Evolutionary conservation across 1,284 basidiomycete species (phyloP), one percentile per base, ranked within the genome.

Genomic region (Veloboletus limbatus): DNA sequence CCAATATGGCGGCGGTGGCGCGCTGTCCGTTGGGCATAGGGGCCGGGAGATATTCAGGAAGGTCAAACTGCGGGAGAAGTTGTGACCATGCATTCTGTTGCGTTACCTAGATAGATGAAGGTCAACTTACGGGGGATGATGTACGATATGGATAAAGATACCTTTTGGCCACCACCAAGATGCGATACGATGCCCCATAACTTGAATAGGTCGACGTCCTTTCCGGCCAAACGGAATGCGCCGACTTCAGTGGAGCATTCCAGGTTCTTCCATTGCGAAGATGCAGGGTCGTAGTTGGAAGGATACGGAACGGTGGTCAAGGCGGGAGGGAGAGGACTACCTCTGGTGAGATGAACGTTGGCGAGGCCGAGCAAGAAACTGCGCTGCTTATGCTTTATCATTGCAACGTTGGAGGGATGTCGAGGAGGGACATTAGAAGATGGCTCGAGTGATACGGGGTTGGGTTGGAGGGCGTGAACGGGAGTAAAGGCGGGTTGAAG

Each of bases 141-240:
- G 46, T 31, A 42, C 21, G 36, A 42, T 18, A 30, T 45, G 13
- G 36, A 42, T 43, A 28, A 48, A 47, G 75, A 59, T 66, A 88
- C 87, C 58, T 73, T 77, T 52, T 69, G 64, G 14, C 72, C 68
- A 26, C 85, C 85, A 30, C 87, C 85, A 28, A 68, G 57, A 50
- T 77, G 70, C 46, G 69, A 67, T 31, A 85, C 81, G 32, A 77
- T 48, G 10, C 69, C 71, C 81, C 82, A 89, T 8, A 90, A 67
- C 54, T 73, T 82, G 66, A 88, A 85, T 32, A 93, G 64, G 55
- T 85, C 85, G 40, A 92, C 73, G 59, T 92, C 89, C 65, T 82
- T 88, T 17, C 88, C 88, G 3, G 82, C 81, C 35, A 93, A 59
- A 48, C 79, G 78, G 57, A 89, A 71, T 31, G 73, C 66, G 35